phyloP scores from a whole-genome alignment of 2,329 filamentous ascomycete genomes.

The Ampelomyces quisqualis region DNA sequence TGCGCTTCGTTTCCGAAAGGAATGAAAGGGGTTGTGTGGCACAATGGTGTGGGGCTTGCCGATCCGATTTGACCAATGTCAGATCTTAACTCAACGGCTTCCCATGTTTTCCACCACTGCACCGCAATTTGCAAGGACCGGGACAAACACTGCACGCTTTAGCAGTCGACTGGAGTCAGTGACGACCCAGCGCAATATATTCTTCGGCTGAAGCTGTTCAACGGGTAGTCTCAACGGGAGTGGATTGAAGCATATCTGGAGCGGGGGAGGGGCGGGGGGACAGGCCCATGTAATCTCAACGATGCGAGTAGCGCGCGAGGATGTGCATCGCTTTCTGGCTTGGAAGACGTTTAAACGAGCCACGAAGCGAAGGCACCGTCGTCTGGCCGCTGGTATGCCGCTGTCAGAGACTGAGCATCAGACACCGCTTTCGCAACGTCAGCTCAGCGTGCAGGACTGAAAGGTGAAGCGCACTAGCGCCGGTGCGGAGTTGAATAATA shows the following conservation, averaged over 20 bases:
- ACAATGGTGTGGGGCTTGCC: slow-evolving; percentile 29
- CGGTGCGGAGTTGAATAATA: slow-evolving; percentile 15
- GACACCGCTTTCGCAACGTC: slow-evolving; percentile 13
- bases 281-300: background rate
- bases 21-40: slow-evolving; percentile 20
- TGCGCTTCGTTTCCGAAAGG: slow-evolving; percentile 12
- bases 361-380: slow-evolving; percentile 17
- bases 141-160: slow-evolving; percentile 13
- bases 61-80: slow-evolving; percentile 38
- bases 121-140: slow-evolving; percentile 33
- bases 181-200: slow-evolving; percentile 19
- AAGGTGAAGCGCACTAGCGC: slow-evolving; percentile 15
- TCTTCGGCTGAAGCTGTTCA: slow-evolving; percentile 6
- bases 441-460: slow-evolving; percentile 8
- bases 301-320: background rate
- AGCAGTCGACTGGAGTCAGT: slow-evolving; percentile 10
- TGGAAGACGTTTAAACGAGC: slow-evolving; percentile 10
- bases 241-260: too few relatives aligned
- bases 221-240: slow-evolving; percentile 5
- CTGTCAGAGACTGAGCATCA: slow-evolving; percentile 26
- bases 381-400: slow-evolving; percentile 27
- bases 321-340: background rate
- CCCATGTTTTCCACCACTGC: slow-evolving; percentile 26
- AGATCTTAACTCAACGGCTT: slow-evolving; percentile 40
- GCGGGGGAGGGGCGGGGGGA: too few relatives aligned